Base-by-base conservation (phyloP, 2,329 filamentous ascomycete species). In the Aureobasidium sp. region DNA sequence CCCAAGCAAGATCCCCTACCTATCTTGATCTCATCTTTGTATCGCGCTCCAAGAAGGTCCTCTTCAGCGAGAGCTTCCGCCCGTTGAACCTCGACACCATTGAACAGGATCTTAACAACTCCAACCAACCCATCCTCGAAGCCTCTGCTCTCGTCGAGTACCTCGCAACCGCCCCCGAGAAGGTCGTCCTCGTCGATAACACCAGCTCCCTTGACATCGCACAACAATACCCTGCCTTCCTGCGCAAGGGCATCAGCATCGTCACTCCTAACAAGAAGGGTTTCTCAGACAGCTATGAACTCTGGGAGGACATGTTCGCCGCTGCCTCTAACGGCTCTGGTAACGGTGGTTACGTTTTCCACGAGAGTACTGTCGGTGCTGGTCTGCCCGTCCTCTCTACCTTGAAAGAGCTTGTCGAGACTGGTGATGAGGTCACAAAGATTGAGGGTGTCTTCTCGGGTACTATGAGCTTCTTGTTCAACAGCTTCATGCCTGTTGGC, bases 221-320 rank as follows among this genome's bases (percentile, higher is more conserved):
- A 53, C 84, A 89, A 64, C 78, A 84, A 34, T 99, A 99, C 76
- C 92, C 94, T 1, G 75, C 83, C 51, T 90, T 96, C 75, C 80
- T 99, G 64, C 82, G 84, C 70, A 84, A 86, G 66, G 93, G 92
- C 13, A 87, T 99, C 75, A 93, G 86, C 75, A 86, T 99, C 69
- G 90, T 97, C 32, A 99, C 94, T 0, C 92, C 94, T 47, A 99
- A 97, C 82, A 99, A 99, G 81, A 99, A 99, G 78, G 93, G 89
- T 15, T 99, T 99, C 77, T 95, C 91, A 0, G 87, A 89, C 63
- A 86, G 84, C 50, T 86, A 90, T 70, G 80, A 85, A 68, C 80
- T 96, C 62, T 99, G 93, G 92, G 84, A 90, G 70, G 85, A 89
- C 66, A 97, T 99, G 72, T 95, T 96, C 75, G 77, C 80, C 3